Evolutionary conservation across 2,329 filamentous ascomycete genomes (phyloP).

Genomic region (Fusarium sp.): DNA sequence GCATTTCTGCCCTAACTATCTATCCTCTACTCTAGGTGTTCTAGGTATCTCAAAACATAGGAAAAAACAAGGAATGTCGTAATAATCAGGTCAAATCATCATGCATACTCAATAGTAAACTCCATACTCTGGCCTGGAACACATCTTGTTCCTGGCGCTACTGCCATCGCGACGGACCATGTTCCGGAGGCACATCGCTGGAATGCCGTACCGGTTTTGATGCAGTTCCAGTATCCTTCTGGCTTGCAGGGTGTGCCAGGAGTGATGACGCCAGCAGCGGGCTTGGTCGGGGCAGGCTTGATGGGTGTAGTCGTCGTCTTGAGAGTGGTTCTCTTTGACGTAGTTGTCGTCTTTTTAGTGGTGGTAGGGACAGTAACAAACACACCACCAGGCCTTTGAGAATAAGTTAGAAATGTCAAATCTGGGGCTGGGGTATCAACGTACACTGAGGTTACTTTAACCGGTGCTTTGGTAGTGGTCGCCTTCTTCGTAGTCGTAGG

Average conservation of each 20-base stretch:
- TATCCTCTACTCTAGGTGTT: slow-evolving; percentile 1
- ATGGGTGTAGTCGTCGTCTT: slow-evolving; percentile 10
- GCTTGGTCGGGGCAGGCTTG: slow-evolving; percentile 23
- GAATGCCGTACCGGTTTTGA: slow-evolving; percentile 54
- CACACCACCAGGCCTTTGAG: slow-evolving; percentile 18
- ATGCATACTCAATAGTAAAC: slow-evolving; percentile 36
- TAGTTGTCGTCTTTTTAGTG: slow-evolving; percentile 28
- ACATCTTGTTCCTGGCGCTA: slow-evolving; percentile 68
- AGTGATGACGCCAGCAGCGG: slow-evolving; percentile 24
- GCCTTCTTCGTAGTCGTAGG: slow-evolving; percentile 22
- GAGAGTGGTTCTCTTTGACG: slow-evolving; percentile 29
- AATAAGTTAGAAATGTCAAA: background rate
- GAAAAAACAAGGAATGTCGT: background rate
- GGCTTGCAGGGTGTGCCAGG: slow-evolving; percentile 44
- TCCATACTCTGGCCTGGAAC: slow-evolving; percentile 48
- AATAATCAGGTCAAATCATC: background rate
- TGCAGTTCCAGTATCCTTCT: slow-evolving; percentile 45
- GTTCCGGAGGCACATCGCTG: slow-evolving; percentile 71
- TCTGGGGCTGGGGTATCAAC: background rate
- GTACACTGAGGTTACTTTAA: slow-evolving; percentile 28
- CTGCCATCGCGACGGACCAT: slow-evolving; percentile 63
- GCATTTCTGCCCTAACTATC: background rate
- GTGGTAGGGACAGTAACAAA: slow-evolving; percentile 25
- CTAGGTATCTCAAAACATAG: background rate
- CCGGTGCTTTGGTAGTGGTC: slow-evolving; percentile 11